phyloP scores from a whole-genome alignment of 768 basidiomycete genomes.

The Suillus americanus region DNA sequence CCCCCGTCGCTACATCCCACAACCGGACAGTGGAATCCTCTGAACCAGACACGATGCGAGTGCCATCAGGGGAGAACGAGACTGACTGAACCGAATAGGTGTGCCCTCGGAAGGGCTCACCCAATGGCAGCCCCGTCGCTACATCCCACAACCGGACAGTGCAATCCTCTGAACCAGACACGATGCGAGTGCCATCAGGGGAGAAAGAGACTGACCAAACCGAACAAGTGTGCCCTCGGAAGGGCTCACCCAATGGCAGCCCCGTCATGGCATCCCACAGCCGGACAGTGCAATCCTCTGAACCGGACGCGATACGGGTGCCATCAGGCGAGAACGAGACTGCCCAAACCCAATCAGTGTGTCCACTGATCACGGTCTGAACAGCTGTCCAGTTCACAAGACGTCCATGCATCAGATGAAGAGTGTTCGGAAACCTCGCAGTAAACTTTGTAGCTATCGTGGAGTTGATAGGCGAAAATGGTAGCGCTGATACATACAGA shows the following conservation, averaged over 20 bases:
- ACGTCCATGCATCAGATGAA: neutral
- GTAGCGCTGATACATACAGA: constrained; percentile 24
- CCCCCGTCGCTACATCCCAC: constrained; percentile 13
- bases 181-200: constrained; percentile 12
- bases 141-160: constrained; percentile 13
- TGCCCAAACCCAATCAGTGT: neutral
- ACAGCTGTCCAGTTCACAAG: constrained; percentile 5
- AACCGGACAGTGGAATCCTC: constrained; percentile 13
- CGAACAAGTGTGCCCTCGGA: constrained; percentile 5
- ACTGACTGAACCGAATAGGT: constrained; percentile 11
- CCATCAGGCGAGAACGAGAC: constrained; percentile 16
- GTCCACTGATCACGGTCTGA: constrained; percentile 3
- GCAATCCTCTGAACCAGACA: constrained; percentile 8
- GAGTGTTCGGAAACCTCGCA: neutral
- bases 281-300: constrained; percentile 14
- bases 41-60: constrained; percentile 20
- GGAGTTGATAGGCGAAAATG: constrained; percentile 26
- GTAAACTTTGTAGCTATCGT: constrained; percentile 16
- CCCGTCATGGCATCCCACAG: constrained; percentile 21
- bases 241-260: neutral
- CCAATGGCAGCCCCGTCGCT: neutral
- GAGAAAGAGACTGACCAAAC: constrained; percentile 14
- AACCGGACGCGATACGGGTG: constrained; percentile 18
- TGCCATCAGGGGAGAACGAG: constrained; percentile 18
- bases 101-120: constrained; percentile 14